Evolutionary conservation across 306 rosid genomes (phyloP), one percentile per base, ranked within the genome.

Genomic region (Acacia acuminata): DNA sequence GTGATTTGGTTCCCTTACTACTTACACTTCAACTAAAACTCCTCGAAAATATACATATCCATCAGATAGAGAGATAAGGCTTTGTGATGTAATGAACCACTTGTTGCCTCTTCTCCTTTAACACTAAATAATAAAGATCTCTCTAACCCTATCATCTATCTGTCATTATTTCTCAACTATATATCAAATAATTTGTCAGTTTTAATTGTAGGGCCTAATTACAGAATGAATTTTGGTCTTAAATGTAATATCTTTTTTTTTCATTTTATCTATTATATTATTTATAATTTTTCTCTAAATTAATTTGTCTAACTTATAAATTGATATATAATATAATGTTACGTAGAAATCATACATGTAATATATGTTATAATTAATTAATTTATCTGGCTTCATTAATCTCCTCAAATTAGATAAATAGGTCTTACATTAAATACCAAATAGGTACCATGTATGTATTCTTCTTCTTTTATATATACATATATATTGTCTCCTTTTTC

Each of bases 1-100:
- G 22, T 51, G 8, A 56, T n/a, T n/a, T 32, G 70, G 42, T 64
- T 30, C 70, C 42, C 42, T 14, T 30, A 7, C 20, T 51, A 9
- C 13, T 15, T 11, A 30, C 11, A 32, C 70, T 30, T 14, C 42
- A 30, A 64, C n/a, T 20, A 15, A 15, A 64, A 30, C 19, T 30
- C 70, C 8, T 30, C 7, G 10, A n/a, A 51, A 15, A n/a, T 6
- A 56, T 10, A 22, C 65, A 58, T 13, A 76, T 66, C 6, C 16
- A 51, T 17, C 70, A 63, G 63, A 14, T 15, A 19, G 51, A 71
- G 17, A 65, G 90, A 84, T 82, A 79, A 87, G 90, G 76, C 11
- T 66, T 1, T 32, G 48, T 84, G 90, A 87, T 82, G 88, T 82
- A 87, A 82, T 77, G 4, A 74, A 75, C 60, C 90, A 79, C 88